Evolutionary conservation across 768 basidiomycete genomes (phyloP).

Genomic region (Ramaria sp.): DNA sequence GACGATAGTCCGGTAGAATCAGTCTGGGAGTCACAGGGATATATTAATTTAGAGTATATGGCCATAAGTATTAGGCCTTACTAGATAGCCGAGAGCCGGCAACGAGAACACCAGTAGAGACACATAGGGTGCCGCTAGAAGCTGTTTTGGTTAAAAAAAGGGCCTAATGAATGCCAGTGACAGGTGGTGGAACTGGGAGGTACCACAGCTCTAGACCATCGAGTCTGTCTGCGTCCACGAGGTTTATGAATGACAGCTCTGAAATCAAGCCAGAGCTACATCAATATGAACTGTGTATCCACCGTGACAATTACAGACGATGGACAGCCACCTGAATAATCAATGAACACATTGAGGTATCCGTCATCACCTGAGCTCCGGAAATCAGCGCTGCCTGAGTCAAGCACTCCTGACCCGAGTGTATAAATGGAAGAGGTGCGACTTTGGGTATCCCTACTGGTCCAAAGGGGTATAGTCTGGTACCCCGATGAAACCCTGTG

Average conservation of each 20-base stretch:
- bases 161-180: background rate
- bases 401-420: background rate
- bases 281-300: background rate
- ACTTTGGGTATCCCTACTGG: background rate
- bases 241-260: background rate
- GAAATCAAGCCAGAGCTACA: background rate
- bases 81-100: background rate
- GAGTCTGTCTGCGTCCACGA: background rate
- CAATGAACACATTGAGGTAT: background rate
- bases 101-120: background rate
- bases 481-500: background rate
- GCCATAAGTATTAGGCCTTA: too few species aligned
- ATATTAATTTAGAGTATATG: too few species aligned
- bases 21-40: too few species aligned
- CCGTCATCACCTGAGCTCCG: background rate
- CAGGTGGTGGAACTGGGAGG: background rate
- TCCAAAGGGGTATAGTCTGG: background rate
- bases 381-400: background rate
- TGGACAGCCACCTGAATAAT: background rate
- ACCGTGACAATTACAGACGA: background rate
- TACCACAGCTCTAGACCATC: background rate
- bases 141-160: background rate
- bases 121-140: background rate
- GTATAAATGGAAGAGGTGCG: background rate
- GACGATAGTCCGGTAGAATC: too few species aligned